Evolutionary conservation across 1,284 basidiomycete species (phyloP).

Genomic region (Marasmius fiardii): DNA sequence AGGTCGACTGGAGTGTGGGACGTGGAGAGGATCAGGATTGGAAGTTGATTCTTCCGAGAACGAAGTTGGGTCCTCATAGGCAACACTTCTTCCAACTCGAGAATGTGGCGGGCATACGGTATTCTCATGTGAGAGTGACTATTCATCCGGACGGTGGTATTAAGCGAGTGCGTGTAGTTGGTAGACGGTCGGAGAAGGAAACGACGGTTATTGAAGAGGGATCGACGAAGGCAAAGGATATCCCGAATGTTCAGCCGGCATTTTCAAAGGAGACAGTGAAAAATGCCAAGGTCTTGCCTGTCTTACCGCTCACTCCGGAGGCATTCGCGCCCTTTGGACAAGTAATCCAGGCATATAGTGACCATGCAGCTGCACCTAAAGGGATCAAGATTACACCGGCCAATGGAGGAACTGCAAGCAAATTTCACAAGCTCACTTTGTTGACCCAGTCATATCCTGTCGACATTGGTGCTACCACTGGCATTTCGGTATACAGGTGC

Average conservation of each 20-base stretch:
- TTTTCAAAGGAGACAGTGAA: constrained; percentile 4
- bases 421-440: constrained; percentile 84
- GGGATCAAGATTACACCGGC: constrained; percentile 72
- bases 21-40: constrained; percentile 54
- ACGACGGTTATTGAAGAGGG: constrained; percentile 1
- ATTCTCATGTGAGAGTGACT: constrained; percentile 85
- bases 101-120: constrained; percentile 52
- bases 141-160: constrained; percentile 96
- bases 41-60: constrained; percentile 73
- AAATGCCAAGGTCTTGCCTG: constrained; percentile 45
- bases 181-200: constrained; percentile 45
- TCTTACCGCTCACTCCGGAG: constrained; percentile 78
- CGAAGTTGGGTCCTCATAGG: constrained; percentile 85
- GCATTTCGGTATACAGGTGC: constrained; percentile 76
- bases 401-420: constrained; percentile 85
- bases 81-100: constrained; percentile 88
- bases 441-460: constrained; percentile 63
- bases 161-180: constrained; percentile 86
- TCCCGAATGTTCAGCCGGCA: constrained; percentile 6
- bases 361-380: constrained; percentile 61
- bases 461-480: constrained; percentile 50
- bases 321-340: constrained; percentile 82
- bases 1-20: constrained; percentile 38
- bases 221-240: constrained; percentile 7
- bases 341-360: constrained; percentile 81